Evolutionary conservation across 75 land plant species (phyloP).

Genomic region (Isoetes taiwanensis): DNA sequence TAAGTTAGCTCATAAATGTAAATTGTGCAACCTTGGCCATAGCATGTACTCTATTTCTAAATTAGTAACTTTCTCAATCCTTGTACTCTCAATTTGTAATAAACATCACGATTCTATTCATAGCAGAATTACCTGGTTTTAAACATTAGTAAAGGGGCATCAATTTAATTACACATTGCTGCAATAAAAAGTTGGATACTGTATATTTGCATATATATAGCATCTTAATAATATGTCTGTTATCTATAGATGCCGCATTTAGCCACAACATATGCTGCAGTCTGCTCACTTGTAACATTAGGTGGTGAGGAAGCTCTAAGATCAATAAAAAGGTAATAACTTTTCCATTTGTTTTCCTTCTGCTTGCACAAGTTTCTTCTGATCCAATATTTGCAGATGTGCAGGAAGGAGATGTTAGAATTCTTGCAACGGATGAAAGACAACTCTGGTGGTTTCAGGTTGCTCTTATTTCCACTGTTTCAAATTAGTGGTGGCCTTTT

Average conservation of each 20-base stretch:
- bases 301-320: conserved; percentile 59
- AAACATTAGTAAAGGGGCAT: not conserved
- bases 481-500: not conserved
- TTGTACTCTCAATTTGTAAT: not conserved
- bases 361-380: not conserved
- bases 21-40: too few species aligned
- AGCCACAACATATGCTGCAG: conserved; percentile 98
- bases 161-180: not conserved
- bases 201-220: not conserved
- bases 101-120: not conserved
- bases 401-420: conserved; percentile 47
- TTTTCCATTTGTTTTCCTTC: not conserved
- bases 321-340: conserved; percentile 74
- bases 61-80: too few species aligned
- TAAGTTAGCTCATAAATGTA: too few species aligned
- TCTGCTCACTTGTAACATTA: conserved; percentile 70
- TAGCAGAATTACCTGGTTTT: not conserved
- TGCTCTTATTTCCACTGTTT: not conserved
- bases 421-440: conserved; percentile 84
- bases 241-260: conserved; percentile 73
- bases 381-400: conserved; percentile 15
- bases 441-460: conserved; percentile 81
- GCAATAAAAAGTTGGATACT: not conserved
- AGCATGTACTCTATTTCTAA: too few species aligned
- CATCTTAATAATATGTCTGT: not conserved